These are phyloP conservation scores for Ephemerocybe angulata DNA, from an alignment of 768 basidiomycete genomes.

Conservation along the genomic window DNA sequence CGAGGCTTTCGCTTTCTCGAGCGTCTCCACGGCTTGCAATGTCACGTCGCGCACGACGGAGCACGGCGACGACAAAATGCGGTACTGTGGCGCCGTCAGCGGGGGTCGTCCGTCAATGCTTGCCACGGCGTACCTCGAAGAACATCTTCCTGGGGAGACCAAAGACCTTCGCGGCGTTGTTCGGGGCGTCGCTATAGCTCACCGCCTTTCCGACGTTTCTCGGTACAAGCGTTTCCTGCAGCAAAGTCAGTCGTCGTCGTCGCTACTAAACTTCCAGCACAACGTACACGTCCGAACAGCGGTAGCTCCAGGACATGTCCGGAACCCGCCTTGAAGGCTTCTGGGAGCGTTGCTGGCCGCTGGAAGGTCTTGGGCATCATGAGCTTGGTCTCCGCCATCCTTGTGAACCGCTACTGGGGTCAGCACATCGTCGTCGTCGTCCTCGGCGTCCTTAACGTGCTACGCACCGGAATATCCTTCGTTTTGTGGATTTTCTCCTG, in stretches of 20 bases:
- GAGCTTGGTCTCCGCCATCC: slow-evolving; percentile 6
- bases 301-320: not conserved
- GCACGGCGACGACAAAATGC: slow-evolving; percentile 65
- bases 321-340: not conserved
- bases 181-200: slow-evolving; percentile 40
- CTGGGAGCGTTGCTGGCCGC: not conserved
- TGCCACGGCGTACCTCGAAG: slow-evolving; percentile 58
- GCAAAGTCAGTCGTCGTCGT: not conserved
- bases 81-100: slow-evolving; percentile 42
- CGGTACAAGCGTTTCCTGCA: slow-evolving; percentile 22
- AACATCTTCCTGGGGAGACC: slow-evolving; percentile 69
- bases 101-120: not conserved
- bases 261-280: not conserved
- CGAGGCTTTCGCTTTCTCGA: slow-evolving; percentile 47
- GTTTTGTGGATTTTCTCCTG: not conserved
- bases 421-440: not conserved
- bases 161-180: slow-evolving; percentile 56
- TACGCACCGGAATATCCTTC: not conserved
- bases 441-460: not conserved
- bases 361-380: not conserved
- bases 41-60: slow-evolving; percentile 73
- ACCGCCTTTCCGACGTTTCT: slow-evolving; percentile 43
- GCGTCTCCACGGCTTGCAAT: slow-evolving; percentile 44
- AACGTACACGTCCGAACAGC: slow-evolving; percentile 9
- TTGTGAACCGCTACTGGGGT: slow-evolving; percentile 8